These are phyloP conservation scores for Apiotrichum akiyoshidainum DNA, from an alignment of 1,284 basidiomycete genomes.

Conservation along the genomic window DNA sequence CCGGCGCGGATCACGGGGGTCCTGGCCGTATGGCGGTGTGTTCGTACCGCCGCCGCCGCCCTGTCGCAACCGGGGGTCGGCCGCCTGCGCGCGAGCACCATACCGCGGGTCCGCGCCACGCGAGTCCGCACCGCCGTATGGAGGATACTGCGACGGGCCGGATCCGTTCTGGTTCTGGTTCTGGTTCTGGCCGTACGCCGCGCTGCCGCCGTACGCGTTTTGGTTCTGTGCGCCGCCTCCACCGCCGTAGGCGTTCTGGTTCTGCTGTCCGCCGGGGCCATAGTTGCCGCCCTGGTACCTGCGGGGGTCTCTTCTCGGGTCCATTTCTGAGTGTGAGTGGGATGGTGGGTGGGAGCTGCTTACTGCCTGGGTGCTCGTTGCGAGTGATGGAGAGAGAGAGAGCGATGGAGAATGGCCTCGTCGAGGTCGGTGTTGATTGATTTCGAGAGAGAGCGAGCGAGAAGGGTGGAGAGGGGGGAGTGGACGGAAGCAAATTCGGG, in stretches of 20 bases:
- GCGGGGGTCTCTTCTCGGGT: conserved; percentile 14
- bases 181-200: not conserved
- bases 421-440: not conserved
- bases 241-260: not conserved
- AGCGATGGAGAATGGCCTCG: no score
- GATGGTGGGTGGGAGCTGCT: no score
- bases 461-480: no score
- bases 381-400: no score
- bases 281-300: not conserved
- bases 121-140: not conserved
- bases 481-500: no score
- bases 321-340: not conserved
- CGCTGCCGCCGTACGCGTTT: not conserved
- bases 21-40: conserved; percentile 9
- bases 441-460: no score
- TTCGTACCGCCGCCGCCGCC: not conserved
- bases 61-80: conserved; percentile 2
- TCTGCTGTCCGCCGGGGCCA: not conserved
- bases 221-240: no score
- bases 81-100: not conserved
- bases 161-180: not conserved
- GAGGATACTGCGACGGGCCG: conserved; percentile 1
- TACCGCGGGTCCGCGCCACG: no score
- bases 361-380: no score
- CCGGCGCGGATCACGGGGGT: conserved; percentile 2